phyloP scores from a whole-genome alignment of 2,329 filamentous ascomycete genomes.

The Ilyonectria sp. region DNA sequence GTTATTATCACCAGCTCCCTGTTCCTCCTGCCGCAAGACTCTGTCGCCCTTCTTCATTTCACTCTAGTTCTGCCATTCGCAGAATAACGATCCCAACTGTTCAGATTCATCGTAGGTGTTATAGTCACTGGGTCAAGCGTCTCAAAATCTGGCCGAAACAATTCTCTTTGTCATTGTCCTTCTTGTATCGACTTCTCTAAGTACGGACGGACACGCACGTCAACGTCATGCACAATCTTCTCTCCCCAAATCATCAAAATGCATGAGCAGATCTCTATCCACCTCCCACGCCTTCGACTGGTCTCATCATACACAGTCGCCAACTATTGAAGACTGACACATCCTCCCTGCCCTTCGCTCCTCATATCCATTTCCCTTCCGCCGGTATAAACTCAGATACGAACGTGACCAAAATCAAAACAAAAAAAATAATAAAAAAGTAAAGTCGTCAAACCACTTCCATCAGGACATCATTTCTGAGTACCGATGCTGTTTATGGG shows the following conservation, averaged over 20 bases:
- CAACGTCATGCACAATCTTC: constrained; percentile 31
- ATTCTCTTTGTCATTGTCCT: constrained; percentile 20
- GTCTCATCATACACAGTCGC: constrained; percentile 21
- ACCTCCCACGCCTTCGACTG: constrained; percentile 20
- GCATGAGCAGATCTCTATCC: constrained; percentile 40
- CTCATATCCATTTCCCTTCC: constrained; percentile 4
- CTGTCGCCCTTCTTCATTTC: background rate
- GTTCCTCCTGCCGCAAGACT: too few species aligned
- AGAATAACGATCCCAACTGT: background rate
- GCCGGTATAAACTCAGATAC: constrained; percentile 6
- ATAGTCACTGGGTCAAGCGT: background rate
- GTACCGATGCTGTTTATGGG: constrained; percentile 15
- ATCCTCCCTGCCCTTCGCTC: constrained; percentile 11
- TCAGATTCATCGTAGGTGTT: background rate
- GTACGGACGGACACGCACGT: constrained; percentile 10
- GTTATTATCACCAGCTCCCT: too few species aligned
- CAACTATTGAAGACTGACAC: constrained; percentile 12
- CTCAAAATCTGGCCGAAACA: constrained; percentile 6
- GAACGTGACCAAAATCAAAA: constrained; percentile 23
- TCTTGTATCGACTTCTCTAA: constrained; percentile 31
- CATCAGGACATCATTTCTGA: constrained; percentile 13
- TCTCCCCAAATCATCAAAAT: constrained; percentile 35
- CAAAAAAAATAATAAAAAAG: constrained; percentile 17
- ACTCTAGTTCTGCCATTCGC: background rate
- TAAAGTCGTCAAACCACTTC: constrained; percentile 23